Evolutionary conservation across 2,329 filamentous ascomycete genomes (phyloP).

Genomic region (Diatrype stigma): DNA sequence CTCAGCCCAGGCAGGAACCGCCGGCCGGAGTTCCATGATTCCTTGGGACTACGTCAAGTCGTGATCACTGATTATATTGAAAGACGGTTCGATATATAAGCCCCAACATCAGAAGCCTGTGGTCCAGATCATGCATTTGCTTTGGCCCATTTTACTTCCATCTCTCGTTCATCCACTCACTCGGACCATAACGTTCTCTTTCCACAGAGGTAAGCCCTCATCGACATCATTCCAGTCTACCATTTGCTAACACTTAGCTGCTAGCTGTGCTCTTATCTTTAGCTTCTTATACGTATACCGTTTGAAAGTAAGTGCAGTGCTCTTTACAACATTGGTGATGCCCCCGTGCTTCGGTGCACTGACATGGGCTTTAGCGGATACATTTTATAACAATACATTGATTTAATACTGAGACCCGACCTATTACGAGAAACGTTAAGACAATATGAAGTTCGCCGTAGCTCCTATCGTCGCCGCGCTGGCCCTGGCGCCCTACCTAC

Average conservation of each 20-base stretch:
- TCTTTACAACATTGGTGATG: background rate
- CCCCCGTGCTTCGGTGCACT: background rate
- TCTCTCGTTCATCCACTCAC: background rate
- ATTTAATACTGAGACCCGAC: conserved; percentile 7
- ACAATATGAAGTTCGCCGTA: conserved; percentile 23
- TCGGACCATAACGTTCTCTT: background rate
- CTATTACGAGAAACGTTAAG: background rate
- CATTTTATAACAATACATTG: background rate
- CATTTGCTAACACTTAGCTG: background rate
- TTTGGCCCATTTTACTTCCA: background rate
- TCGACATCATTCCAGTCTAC: background rate
- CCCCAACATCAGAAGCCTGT: background rate
- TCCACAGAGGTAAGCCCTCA: background rate
- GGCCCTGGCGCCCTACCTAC: conserved; percentile 21
- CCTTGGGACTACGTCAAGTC: no score
- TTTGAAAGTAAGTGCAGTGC: background rate
- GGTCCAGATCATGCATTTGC: background rate
- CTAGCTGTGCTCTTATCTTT: background rate
- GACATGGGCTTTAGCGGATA: conserved; percentile 11
- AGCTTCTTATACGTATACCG: background rate
- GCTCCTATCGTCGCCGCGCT: conserved; percentile 19
- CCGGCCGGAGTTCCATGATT: no score
- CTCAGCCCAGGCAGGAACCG: background rate
- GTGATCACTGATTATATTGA: no score
- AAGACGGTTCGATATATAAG: no score